Base-by-base conservation (phyloP, 2,329 filamentous ascomycete genomes). In the Madurella fahalii region DNA sequence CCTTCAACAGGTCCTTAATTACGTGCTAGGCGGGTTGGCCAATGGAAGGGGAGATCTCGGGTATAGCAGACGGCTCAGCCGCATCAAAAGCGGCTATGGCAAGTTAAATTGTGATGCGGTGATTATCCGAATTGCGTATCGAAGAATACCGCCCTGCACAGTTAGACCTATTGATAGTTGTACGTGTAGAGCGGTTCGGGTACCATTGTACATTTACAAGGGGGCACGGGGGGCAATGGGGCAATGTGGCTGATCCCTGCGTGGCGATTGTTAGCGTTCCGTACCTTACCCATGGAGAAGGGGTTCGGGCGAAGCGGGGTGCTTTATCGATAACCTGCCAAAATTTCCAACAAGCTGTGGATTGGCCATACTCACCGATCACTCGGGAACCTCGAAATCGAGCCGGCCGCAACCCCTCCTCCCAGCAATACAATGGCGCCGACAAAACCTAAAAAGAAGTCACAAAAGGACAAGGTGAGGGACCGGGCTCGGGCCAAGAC, bases 401-500 rank as follows among this genome's bases (percentile, higher is more conserved):
- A 32, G 18, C n/a, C 49, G 18, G 18, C 15, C 9, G 13, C 18
- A 15, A 31, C 18, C 20, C 32, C 16, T 51, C 11, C 8, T 8
- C 12, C 15, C 37, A 18, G 25, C 31, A 45, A 40, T 17, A 39
- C 42, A 32, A 65, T 65, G 63, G 63, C 63, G 18, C 63, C 63
- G 31, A 65, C 61, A 30, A 65, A 63, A 42, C 48, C 60, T 45
- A 48, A 67, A 56, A 58, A 58, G 37, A 65, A 64, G 50, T 53
- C 53, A 11, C 53, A 54, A 17, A 60, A 61, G 18, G 52, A 58
- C 45, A 62, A 57, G 51, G 56, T 55, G 39, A 63, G 49, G 41
- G 58, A 63, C 11, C 53, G 61, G 20, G 51, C 45, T 30, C 60
- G 63, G 51, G 54, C 53, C 34, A 64, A 59, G 41, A 52, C 50